Base-by-base conservation (phyloP, 75 land plant genomes). In the Selaginella moellendorffii region DNA sequence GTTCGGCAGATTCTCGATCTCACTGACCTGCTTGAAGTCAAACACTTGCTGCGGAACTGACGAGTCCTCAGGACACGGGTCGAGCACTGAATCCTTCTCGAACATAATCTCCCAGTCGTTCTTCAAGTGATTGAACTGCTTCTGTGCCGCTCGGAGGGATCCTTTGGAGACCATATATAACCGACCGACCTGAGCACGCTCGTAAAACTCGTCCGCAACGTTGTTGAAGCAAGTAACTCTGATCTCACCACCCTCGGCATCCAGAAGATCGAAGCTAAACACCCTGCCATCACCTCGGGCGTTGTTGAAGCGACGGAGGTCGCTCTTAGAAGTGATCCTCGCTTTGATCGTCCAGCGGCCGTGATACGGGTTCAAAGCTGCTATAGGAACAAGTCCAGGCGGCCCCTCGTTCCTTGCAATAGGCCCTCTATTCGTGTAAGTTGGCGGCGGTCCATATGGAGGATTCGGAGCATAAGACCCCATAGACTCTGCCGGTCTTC, bases 281-380 rank as follows among this genome's bases (percentile, higher is more conserved):
- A 88, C 90, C 62, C n/a, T 93, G 5, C 98, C 95, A 75, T 88
- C 96, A 64, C 98, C 96, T 42, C 62, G 74, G 2, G 90, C 95
- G 84, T 93, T 88, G 59, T 93, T 90, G 66, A 80, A 93, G 21
- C 96, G 78, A 0, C 96, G 80, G 9, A 93, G 61, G 25, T 88
- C 87, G 22, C 87, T 77, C 69, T 93, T 93, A 1, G 98, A 80
- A 36, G 96, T 93, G 0, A 93, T 89, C 67, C 96, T 76, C 19
- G 96, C 98, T 68, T 85, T 88, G 58, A 93, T 85, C 23, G 96
- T 88, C 96, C 98, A 93, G 1, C 96, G 71, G 9, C 96, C 90
- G 60, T 83, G 96, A 63, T 93, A 93, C 63, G 98, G 96, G 75
- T 85, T 93, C 76, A 93, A 79, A 23, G 90, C 87, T 56, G 83